Evolutionary conservation across 1,139 yeast species (phyloP).

Genomic region (Hyphopichia burtonii): DNA sequence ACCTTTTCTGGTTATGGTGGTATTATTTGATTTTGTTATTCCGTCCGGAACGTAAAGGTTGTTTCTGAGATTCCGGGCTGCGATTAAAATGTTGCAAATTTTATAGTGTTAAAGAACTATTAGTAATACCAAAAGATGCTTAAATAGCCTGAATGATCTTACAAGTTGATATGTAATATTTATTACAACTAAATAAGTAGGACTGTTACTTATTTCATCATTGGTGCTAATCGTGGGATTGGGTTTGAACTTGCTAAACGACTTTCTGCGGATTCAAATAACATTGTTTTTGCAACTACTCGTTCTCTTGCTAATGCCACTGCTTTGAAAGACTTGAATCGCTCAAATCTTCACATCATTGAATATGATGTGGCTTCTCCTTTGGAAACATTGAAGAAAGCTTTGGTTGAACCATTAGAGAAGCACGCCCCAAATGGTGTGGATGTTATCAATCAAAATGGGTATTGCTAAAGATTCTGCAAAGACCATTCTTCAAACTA

Average conservation of each 20-base stretch:
- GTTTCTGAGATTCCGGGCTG: too few relatives aligned
- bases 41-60: too few relatives aligned
- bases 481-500: background rate
- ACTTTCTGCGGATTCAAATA: constrained; percentile 5
- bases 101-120: too few relatives aligned
- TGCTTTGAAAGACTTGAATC: constrained; percentile 2
- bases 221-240: constrained; percentile 16
- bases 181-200: too few relatives aligned
- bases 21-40: too few relatives aligned
- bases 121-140: too few relatives aligned
- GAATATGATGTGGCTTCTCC: background rate
- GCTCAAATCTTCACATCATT: background rate
- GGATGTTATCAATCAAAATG: constrained; percentile 11
- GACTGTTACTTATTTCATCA: constrained; percentile 10
- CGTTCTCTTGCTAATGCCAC: constrained; percentile 10
- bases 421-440: constrained; percentile 4
- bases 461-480: constrained; percentile 5
- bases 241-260: constrained; percentile 10
- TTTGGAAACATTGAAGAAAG: background rate
- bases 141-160: too few relatives aligned
- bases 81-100: too few relatives aligned
- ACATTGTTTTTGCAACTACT: constrained; percentile 10
- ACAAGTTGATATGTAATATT: too few relatives aligned
- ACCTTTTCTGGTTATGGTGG: too few relatives aligned
- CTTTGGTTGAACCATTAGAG: background rate